Evolutionary conservation across 176 grass and related monocot genomes (phyloP).

Genomic region (Juncus effusus): DNA sequence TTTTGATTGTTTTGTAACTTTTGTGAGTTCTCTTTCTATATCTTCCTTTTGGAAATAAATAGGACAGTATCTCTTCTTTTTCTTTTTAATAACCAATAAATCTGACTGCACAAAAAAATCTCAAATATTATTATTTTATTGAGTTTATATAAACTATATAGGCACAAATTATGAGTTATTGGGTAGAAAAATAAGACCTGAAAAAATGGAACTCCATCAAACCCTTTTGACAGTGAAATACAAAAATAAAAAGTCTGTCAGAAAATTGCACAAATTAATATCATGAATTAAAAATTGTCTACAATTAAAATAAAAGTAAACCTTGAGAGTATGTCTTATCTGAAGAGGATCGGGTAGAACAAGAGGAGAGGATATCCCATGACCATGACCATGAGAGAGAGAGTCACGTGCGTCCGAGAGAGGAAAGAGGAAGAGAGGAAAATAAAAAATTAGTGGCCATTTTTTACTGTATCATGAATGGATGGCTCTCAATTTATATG

Average conservation of each 20-base stretch:
- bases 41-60: slow-evolving; percentile 98
- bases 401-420: too few relatives aligned
- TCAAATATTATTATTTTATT: slow-evolving; percentile 12
- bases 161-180: too few relatives aligned
- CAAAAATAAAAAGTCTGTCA: slow-evolving; percentile 12
- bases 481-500: too few relatives aligned
- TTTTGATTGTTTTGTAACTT: slow-evolving; percentile 82
- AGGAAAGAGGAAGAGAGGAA: too few relatives aligned
- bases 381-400: too few relatives aligned
- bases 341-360: slow-evolving; percentile 95
- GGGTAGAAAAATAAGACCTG: slow-evolving; percentile 45
- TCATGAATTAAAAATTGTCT: too few relatives aligned
- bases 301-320: too few relatives aligned
- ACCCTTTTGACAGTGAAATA: slow-evolving; percentile 75
- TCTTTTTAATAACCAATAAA: slow-evolving; percentile 85
- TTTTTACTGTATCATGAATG: too few relatives aligned
- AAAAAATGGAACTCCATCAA: slow-evolving; percentile 97
- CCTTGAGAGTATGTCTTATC: slow-evolving; percentile 87
- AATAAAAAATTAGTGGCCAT: too few relatives aligned
- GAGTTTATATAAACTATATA: too few relatives aligned
- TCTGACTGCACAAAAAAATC: slow-evolving; percentile 70
- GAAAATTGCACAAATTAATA: slow-evolving; percentile 2
- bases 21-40: too few relatives aligned
- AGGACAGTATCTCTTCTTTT: slow-evolving; percentile 85
- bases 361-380: too few relatives aligned